Evolutionary conservation across 768 basidiomycete species (phyloP), one percentile per base, ranked within the genome.

Genomic region (Phanerochaete carnosa): DNA sequence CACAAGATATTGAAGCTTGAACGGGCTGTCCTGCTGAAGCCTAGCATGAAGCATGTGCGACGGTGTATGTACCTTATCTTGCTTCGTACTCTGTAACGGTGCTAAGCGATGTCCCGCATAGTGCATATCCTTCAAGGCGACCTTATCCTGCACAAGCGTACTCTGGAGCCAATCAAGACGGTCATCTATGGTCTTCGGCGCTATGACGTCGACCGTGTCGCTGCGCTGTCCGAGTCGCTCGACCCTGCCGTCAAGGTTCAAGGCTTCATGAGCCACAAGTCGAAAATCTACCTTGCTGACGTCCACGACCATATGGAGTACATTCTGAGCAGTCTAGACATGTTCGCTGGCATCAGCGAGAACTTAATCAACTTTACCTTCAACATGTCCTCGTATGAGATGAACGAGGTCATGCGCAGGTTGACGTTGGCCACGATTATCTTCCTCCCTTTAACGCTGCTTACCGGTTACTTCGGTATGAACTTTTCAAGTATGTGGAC

Each of bases 71-170:
- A 23, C 30, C 32, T 35, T 54, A 16, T 49, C 39, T 43, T n/a
- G 19, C 13, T 53, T 30, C 47, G n/a, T 19, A n/a, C 64, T 28
- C 39, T 26, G 12, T 12, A 22, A 26, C n/a, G 19, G n/a, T 13
- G 33, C 23, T 22, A n/a, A 39, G n/a, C 54, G 23, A 12, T 30
- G 33, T 49, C 45, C 45, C 33, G 15, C 26, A 15, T 62, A 89
- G 88, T 92, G 45, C 90, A 91, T 66, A 88, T 92, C 59, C 77
- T 90, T 22, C 86, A 86, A 45, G 89, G 87, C 16, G 89, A 92
- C 65, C 78, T 92, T 3, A 86, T 85, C 59, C 73, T 90, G 50
- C 86, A 88, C 69, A 90, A 89, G 67, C 82, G 88, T 22, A 89
- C 89, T 2, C 77, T 90, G 15, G 86, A 85, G 37, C 90, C 90